Conservation (phyloP, 2,329 filamentous ascomycete species). For the Talaromyces sp. region DNA sequence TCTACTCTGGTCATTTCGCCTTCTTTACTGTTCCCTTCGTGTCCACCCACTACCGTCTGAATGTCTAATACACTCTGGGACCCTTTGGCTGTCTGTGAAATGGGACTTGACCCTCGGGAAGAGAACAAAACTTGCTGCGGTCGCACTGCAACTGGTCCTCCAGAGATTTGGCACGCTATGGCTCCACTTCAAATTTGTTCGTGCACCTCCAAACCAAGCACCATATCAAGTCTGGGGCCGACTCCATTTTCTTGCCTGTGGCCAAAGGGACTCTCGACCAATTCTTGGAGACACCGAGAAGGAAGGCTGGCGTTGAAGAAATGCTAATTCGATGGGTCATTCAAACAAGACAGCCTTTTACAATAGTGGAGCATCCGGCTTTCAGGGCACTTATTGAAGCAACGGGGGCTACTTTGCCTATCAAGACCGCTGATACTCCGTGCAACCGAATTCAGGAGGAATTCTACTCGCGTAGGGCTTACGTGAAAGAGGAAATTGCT, state of each 20-base stretch:
- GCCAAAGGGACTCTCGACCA: conserved; percentile 4
- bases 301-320: conserved; percentile 4
- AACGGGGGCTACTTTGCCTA: conserved; percentile 8
- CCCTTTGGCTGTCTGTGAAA: too few relatives aligned
- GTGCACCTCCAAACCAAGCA: conserved; percentile 11
- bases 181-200: conserved; percentile 10
- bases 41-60: too few relatives aligned
- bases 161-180: conserved; percentile 12
- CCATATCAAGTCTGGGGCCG: conserved; percentile 3
- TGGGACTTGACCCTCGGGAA: too few relatives aligned
- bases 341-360: conserved; percentile 2
- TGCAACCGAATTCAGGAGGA: conserved; percentile 10
- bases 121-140: too few relatives aligned
- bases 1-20: too few relatives aligned
- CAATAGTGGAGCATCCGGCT: conserved; percentile 9
- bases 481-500: conserved; percentile 7
- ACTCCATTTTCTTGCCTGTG: conserved; percentile 5
- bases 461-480: conserved; percentile 9
- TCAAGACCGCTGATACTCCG: conserved; percentile 8
- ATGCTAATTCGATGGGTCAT: conserved; percentile 3
- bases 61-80: too few relatives aligned
- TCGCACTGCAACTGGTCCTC: conserved; percentile 8
- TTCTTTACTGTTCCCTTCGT: too few relatives aligned
- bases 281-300: conserved; percentile 8
- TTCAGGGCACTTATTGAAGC: conserved; percentile 14